Percentiles rank a stretch among this genome's conserved stretches.
These are phyloP conservation scores for Helicocarpus griseus DNA, from an alignment of 2,329 filamentous ascomycete genomes.

Conservation along the genomic window DNA sequence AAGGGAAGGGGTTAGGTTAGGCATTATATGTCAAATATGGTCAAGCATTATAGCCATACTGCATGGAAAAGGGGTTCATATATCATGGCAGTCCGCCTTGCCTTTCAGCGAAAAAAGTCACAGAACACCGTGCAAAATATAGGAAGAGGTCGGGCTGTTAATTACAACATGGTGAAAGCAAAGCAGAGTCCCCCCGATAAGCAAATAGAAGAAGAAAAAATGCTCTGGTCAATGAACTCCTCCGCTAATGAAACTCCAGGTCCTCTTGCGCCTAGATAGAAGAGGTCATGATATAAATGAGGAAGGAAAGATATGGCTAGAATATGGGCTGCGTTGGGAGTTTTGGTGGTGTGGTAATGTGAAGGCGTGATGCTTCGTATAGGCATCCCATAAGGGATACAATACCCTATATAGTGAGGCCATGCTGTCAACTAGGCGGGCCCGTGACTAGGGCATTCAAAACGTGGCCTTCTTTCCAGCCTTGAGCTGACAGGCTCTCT, in stretches of 20 bases:
- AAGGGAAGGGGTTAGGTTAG: too few species aligned
- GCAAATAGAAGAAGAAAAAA: neutral
- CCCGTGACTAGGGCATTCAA: conserved; percentile 58
- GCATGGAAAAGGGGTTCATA: neutral
- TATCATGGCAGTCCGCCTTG: neutral
- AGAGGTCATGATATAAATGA: neutral
- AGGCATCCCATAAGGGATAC: too few species aligned
- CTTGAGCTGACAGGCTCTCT: conserved; percentile 55
- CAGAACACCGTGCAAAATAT: neutral
- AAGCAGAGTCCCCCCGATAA: neutral
- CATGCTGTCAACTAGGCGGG: neutral
- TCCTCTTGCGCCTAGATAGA: neutral
- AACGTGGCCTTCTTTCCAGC: conserved; percentile 66
- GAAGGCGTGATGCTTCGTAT: too few species aligned
- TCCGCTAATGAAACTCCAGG: neutral
- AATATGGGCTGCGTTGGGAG: neutral
- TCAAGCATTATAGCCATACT: neutral
- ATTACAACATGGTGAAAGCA: neutral
- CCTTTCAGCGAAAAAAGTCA: neutral
- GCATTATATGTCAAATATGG: neutral
- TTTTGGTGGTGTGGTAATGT: neutral
- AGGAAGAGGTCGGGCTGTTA: too few species aligned
- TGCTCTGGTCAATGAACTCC: neutral
- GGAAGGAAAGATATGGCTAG: neutral
- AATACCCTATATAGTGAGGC: neutral